Percentiles rank a stretch among this genome's conserved stretches.
Conservation (phyloP, 78 protist genomes). For the Guillardia theta region DNA sequence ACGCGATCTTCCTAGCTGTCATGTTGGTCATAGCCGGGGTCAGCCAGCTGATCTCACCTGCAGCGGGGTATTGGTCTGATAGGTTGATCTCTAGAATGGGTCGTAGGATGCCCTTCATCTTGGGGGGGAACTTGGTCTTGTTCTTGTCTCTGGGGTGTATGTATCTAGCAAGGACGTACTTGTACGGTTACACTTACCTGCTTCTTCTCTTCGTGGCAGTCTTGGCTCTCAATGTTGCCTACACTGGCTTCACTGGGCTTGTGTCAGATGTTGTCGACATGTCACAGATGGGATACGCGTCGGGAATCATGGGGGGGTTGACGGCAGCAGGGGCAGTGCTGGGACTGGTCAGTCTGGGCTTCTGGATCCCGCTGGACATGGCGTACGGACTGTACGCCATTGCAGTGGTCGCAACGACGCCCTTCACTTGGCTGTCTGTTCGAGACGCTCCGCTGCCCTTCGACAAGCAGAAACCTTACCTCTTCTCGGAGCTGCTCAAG, state of each 20-base stretch:
- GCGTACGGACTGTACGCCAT: neutral
- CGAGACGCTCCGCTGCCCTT: neutral
- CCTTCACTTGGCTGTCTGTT: neutral
- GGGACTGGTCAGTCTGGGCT: neutral
- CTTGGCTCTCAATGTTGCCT: neutral
- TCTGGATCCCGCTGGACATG: neutral
- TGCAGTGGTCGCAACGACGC: neutral
- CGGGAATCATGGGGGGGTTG: conserved; percentile 5
- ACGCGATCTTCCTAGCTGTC: conserved; percentile 13
- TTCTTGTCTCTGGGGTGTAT: neutral
- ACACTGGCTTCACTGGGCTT: conserved; percentile 27
- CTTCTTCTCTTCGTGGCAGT: neutral
- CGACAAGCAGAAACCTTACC: neutral
- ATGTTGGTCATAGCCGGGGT: conserved; percentile 18
- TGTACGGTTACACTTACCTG: neutral
- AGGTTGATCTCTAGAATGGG: neutral
- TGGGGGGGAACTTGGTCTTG: neutral
- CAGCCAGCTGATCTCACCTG: conserved; percentile 17
- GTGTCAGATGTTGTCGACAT: conserved; percentile 19
- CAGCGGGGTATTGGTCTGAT: conserved; percentile 1
- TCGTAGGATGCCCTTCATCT: neutral
- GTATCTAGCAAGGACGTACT: neutral
- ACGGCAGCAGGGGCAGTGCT: conserved; percentile 3
- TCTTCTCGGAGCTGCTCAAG: neutral
- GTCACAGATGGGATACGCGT: neutral